These are phyloP conservation scores for Pseudocercospora crystallina DNA, from an alignment of 2,329 filamentous ascomycete species.

Conservation along the genomic window DNA sequence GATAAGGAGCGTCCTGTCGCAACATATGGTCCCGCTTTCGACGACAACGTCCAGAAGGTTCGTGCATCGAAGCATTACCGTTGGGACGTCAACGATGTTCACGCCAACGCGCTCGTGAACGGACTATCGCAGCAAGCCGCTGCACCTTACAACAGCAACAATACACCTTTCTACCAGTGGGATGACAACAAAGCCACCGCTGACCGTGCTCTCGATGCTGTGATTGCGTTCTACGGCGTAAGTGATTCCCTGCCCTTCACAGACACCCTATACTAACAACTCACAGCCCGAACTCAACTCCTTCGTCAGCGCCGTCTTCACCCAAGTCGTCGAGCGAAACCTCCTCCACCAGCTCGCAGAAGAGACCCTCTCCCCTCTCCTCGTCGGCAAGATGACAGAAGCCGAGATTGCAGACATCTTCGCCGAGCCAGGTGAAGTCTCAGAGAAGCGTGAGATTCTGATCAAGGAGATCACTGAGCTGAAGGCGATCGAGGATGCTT, in stretches of 20 bases:
- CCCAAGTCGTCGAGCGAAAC: slow-evolving; percentile 42
- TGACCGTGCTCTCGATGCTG: slow-evolving; percentile 39
- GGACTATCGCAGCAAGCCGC: too few species aligned
- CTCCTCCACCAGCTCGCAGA: slow-evolving; percentile 34
- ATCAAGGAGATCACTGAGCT: too few species aligned
- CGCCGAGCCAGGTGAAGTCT: slow-evolving; percentile 35
- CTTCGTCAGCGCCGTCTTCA: slow-evolving; percentile 37
- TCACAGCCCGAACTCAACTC: slow-evolving; percentile 36
- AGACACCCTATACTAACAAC: neutral
- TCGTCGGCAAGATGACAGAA: slow-evolving; percentile 35
- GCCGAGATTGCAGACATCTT: slow-evolving; percentile 36
- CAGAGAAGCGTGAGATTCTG: slow-evolving; percentile 31
- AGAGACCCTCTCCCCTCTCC: slow-evolving; percentile 33
- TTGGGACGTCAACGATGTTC: too few species aligned
- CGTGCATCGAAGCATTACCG: slow-evolving; percentile 3
- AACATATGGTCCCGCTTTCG: slow-evolving; percentile 42
- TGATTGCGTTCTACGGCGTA: slow-evolving; percentile 41
- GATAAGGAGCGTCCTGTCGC: slow-evolving; percentile 43
- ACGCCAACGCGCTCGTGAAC: too few species aligned
- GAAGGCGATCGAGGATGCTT: too few species aligned
- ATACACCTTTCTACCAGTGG: too few species aligned
- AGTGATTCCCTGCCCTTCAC: neutral
- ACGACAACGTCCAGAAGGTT: slow-evolving; percentile 34
- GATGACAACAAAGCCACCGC: too few species aligned
- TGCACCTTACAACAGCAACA: too few species aligned